A percentile compares a stretch with the other conserved stretches of the same genome.
These are phyloP conservation scores for Lotus japonicus DNA, from an alignment of 306 rosid genomes.

Conservation along the genomic window DNA sequence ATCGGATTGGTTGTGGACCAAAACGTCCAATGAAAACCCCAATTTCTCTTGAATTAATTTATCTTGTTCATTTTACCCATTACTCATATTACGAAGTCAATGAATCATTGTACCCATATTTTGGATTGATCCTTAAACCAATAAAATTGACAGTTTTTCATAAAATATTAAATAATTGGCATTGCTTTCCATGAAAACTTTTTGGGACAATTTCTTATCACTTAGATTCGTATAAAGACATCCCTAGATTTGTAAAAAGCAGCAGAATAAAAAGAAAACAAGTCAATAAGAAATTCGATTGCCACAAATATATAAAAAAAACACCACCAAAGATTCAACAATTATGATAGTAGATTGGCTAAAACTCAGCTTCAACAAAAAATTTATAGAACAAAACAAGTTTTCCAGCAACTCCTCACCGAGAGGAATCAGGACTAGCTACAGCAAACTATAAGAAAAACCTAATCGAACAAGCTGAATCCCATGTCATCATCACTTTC, in stretches of 20 bases:
- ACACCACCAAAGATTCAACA: slow-evolving; percentile 16
- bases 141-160: no score
- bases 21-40: no score
- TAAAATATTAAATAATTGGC: neutral
- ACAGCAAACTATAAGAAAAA: slow-evolving; percentile 5
- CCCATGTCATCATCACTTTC: slow-evolving; percentile 65
- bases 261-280: neutral
- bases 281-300: neutral
- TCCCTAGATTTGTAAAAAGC: neutral
- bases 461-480: slow-evolving; percentile 51
- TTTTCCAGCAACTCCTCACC: neutral
- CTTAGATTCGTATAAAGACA: neutral
- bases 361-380: neutral
- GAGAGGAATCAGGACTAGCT: neutral
- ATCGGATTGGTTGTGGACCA: no score
- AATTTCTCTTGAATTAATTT: no score
- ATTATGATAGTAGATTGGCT: neutral
- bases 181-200: no score
- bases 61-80: no score
- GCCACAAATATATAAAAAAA: neutral
- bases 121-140: no score
- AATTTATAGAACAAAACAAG: slow-evolving; percentile 14
- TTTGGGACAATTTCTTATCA: neutral
- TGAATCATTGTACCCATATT: no score
- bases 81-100: no score